phyloP scores from a whole-genome alignment of 164 flowering plant genomes.

The Santalum album region DNA sequence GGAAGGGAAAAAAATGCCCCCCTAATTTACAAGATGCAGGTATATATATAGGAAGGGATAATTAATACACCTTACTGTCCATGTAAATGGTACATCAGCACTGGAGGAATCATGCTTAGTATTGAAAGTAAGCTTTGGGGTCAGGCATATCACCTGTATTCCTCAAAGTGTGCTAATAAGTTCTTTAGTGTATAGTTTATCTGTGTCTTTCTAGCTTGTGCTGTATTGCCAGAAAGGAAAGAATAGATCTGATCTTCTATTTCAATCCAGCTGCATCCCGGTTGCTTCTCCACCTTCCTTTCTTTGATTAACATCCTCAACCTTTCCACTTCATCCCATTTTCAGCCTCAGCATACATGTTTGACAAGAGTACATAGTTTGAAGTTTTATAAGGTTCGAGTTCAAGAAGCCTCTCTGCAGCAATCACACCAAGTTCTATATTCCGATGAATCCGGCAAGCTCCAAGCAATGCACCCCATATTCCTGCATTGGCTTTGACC shows the following conservation, averaged over 20 bases:
- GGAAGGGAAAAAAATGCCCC: no score
- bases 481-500: constrained; percentile 1
- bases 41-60: no score
- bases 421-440: not conserved
- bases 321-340: not conserved
- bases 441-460: not conserved
- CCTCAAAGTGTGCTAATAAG: not conserved
- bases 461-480: not conserved
- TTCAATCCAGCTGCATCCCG: not conserved
- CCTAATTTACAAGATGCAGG: no score
- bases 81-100: no score
- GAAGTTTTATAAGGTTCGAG: not conserved
- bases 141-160: not conserved
- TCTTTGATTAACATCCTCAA: not conserved
- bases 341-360: not conserved
- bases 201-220: not conserved
- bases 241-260: not conserved
- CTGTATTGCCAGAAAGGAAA: not conserved
- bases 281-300: not conserved
- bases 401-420: not conserved
- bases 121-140: not conserved
- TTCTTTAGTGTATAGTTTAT: not conserved
- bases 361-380: not conserved
- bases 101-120: not conserved
- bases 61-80: no score